Base-by-base conservation (phyloP, 345 rosid species). In the Rhizophora mangle region DNA sequence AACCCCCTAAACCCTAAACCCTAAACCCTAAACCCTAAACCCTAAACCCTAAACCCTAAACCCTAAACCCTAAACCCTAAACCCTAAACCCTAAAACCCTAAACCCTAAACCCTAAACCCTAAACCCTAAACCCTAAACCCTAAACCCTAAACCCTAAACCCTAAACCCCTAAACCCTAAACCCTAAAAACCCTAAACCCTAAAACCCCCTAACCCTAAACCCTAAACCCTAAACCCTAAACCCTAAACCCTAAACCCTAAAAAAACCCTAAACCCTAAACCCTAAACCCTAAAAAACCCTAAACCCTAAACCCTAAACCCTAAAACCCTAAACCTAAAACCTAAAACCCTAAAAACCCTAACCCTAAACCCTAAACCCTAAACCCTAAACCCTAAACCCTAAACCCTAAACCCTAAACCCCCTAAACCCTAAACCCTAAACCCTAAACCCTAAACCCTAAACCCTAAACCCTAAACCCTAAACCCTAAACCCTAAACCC, bases 271-370 rank as follows among this genome's bases (percentile, higher is more conserved):
- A 31, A 56, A 56, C n/a, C 65, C 67, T 75, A n/a, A 21, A 27
- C n/a, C n/a, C n/a, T n/a, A n/a, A n/a, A n/a, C n/a, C n/a, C n/a
- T n/a, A n/a, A n/a, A n/a, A n/a, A n/a, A 70, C 32, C 68, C 73
- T 62, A 49, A 74, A 73, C 53, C 77, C 77, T 54, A 61, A 74
- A 74, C 67, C 78, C 64, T 63, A 62, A 74, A 43, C 71, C 64
- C 59, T 36, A n/a, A 63, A 75, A 64, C 74, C 32, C 32, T 30
- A 1, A 30, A 30, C 2, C 32, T 5, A 3, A 2, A 30, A 30
- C 2, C 32, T 5, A 0, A 1, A 30, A 30, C 2, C 32, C 32
- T 30, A n/a, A n/a, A 30, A 30, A 30, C 32, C 32, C 32, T 30
- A 30, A 30, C 32, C 32, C 32, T 30, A n/a, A 30, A 30, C 32